Evolutionary conservation across 1,139 yeast species (phyloP), one percentile per base, ranked within the genome.

Genomic region (Suhomyces guaymorum): DNA sequence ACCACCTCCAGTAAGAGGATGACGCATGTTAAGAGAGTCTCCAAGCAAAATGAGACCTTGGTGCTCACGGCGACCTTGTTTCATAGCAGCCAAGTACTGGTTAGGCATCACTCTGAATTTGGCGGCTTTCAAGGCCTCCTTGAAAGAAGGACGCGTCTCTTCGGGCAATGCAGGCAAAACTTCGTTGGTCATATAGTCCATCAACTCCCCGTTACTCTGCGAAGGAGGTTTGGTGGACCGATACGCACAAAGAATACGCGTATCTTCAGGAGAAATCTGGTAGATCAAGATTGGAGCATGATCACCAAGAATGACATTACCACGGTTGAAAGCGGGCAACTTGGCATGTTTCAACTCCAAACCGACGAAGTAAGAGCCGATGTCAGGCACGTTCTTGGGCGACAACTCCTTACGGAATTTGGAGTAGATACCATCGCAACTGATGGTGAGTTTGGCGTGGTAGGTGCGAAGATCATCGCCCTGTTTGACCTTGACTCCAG

Each of bases 1-100:
- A 42, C 99, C 99, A 41, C 98, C 98, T 29, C 99, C 99, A 1
- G 98, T 92, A 44, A 92, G 73, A 13, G 99, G 99, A 59, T 92
- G 99, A 57, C 99, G 78, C 97, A 92, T 92, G 59, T 92, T 92
- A 53, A 90, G 73, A 2, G 98, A 88, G 57, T 92, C 99, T 26
- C 99, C 99, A 30, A 92, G 59, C 49, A 92, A 73, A 27, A 92
- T 70, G 36, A 89, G 66, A n/a, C 99, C 99, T 11, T 80, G 80
- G 30, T 78, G 72, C 13, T 70, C 69, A 19, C 27, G 31, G 49
- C 77, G 78, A 11, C 70, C 71, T 47, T 70, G 75, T 32, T 73
- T 69, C 41, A 76, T 69, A 0, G 97, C 97, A 7, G 95, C 78
- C 39, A 92, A 70, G 61, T 78, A 92, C 53, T 94, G 95, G 62